Conservation (phyloP, 139 green algal species). For the Micractinium conductrix region DNA sequence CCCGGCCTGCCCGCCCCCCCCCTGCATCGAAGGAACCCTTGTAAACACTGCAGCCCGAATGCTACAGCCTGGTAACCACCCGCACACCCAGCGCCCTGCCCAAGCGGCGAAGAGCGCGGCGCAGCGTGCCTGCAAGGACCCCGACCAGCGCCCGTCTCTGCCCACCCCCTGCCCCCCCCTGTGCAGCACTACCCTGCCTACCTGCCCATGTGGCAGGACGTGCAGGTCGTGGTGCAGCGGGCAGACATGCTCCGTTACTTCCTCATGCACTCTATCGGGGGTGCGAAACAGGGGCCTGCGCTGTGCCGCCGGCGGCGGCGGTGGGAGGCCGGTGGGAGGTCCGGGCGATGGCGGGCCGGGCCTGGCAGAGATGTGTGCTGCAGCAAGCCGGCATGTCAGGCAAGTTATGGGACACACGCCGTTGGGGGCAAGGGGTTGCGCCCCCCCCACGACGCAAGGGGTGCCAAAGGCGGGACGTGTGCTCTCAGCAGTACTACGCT, state of each 20-base stretch:
- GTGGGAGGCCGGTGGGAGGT: too few relatives aligned
- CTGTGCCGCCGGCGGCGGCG: too few relatives aligned
- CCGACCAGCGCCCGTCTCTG: neutral
- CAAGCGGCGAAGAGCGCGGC: neutral
- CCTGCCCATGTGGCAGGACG: neutral
- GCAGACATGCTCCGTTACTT: slow-evolving; percentile 6
- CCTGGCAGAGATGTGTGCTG: too few relatives aligned
- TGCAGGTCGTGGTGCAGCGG: neutral
- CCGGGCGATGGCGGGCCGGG: too few relatives aligned
- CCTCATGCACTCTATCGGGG: slow-evolving; percentile 8
- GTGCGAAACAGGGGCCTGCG: neutral
- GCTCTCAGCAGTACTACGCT: too few relatives aligned
- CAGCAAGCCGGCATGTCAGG: too few relatives aligned
- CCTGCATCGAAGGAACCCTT: neutral
- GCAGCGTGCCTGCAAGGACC: neutral
- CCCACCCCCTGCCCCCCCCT: neutral
- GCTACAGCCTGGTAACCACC: neutral
- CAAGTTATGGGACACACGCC: too few relatives aligned
- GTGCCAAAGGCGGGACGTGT: too few relatives aligned
- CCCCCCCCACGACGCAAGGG: too few relatives aligned
- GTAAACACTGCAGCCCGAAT: neutral
- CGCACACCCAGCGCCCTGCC: neutral
- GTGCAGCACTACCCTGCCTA: neutral
- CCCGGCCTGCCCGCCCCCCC: neutral
- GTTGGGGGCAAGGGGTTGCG: too few relatives aligned